Evolutionary conservation across 2,329 filamentous ascomycete genomes (phyloP).

Genomic region (Penicillium hesseltinei): DNA sequence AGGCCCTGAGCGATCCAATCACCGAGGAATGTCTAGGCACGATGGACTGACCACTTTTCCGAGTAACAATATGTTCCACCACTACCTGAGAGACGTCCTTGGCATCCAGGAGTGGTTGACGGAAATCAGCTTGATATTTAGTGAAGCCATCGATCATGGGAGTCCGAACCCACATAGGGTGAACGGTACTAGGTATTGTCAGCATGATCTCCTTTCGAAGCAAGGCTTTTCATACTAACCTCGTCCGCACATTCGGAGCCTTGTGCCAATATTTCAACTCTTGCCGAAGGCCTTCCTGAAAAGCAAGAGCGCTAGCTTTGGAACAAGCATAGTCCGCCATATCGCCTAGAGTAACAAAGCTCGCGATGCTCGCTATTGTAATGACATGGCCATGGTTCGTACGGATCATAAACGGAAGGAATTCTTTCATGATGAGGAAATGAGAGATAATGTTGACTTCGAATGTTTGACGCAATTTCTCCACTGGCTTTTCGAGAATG

Average conservation of each 20-base stretch:
- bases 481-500: constrained; percentile 44
- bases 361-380: constrained; percentile 53
- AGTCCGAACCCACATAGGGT: constrained; percentile 34
- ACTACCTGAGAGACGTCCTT: constrained; percentile 43
- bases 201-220: not conserved
- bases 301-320: constrained; percentile 49
- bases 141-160: constrained; percentile 38
- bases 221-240: constrained; percentile 7
- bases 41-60: constrained; percentile 46
- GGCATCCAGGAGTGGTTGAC: constrained; percentile 21
- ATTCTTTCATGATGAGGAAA: constrained; percentile 47
- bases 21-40: constrained; percentile 32
- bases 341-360: constrained; percentile 44
- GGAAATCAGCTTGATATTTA: constrained; percentile 9
- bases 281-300: constrained; percentile 47
- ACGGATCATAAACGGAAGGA: constrained; percentile 49
- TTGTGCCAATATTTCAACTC: constrained; percentile 33
- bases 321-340: constrained; percentile 51
- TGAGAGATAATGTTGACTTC: constrained; percentile 51
- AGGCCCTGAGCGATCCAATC: not conserved
- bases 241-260: constrained; percentile 30
- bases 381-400: constrained; percentile 53
- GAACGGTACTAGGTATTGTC: constrained; percentile 14
- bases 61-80: constrained; percentile 45
- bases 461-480: constrained; percentile 45